Conservation (phyloP, 805 yeast species). For the Hanseniaspora jakobsenii region DNA sequence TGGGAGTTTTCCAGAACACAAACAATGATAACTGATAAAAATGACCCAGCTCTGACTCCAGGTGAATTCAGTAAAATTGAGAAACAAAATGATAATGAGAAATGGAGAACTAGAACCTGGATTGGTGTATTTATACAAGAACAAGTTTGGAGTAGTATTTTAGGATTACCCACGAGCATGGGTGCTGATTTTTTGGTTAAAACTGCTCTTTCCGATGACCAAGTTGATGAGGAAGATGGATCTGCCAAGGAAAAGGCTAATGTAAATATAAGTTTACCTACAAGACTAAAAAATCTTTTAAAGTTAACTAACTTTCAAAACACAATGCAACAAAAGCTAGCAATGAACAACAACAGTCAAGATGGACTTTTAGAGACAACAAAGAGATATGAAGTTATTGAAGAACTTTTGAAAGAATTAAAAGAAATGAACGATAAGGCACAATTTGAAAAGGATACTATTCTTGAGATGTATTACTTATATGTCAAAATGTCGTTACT, state of each 20-base stretch:
- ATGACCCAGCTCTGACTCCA: slow-evolving; percentile 24
- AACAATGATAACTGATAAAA: slow-evolving; percentile 73
- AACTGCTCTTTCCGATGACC: slow-evolving; percentile 36
- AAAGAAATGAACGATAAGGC: slow-evolving; percentile 57
- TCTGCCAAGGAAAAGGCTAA: slow-evolving; percentile 37
- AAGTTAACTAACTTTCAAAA: slow-evolving; percentile 72
- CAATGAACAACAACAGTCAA: slow-evolving; percentile 68
- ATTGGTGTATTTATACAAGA: slow-evolving; percentile 75
- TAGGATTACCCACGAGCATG: slow-evolving; percentile 80
- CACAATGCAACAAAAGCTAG: slow-evolving; percentile 73
- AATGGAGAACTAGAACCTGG: slow-evolving; percentile 93
- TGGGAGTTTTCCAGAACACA: slow-evolving; percentile 85
- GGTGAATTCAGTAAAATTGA: slow-evolving; percentile 4
- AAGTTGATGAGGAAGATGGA: slow-evolving; percentile 34
- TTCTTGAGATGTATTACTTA: slow-evolving; percentile 64
- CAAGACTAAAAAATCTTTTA: slow-evolving; percentile 57
- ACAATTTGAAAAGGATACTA: slow-evolving; percentile 49
- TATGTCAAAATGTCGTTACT: slow-evolving; percentile 74
- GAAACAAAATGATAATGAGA: slow-evolving; percentile 33
- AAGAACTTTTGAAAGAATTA: slow-evolving; percentile 67
- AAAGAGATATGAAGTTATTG: slow-evolving; percentile 66
- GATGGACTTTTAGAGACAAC: slow-evolving; percentile 82
- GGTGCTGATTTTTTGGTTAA: slow-evolving; percentile 75
- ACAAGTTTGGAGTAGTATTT: slow-evolving; percentile 77
- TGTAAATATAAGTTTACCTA: slow-evolving; percentile 37